Percentiles rank a stretch among this genome's conserved stretches.
These are phyloP conservation scores for Ceratobasidium theobromae DNA, from an alignment of 1,284 basidiomycete genomes.

Conservation along the genomic window DNA sequence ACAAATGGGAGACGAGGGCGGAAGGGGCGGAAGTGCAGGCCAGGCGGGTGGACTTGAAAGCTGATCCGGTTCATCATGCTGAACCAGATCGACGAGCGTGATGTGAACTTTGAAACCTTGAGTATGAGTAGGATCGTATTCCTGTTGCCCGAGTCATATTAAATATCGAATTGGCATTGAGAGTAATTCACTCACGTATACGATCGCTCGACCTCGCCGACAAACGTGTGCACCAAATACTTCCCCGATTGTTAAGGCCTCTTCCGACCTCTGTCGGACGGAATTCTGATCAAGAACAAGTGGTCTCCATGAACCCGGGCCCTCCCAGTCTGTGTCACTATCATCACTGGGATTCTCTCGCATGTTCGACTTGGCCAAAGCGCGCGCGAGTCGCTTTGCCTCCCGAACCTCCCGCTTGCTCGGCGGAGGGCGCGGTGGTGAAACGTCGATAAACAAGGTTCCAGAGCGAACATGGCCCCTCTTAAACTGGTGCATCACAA, in stretches of 20 bases:
- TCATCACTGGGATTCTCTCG: constrained; percentile 27
- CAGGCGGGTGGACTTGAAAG: constrained; percentile 28
- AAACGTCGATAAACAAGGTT: constrained; percentile 24
- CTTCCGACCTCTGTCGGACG: constrained; percentile 25
- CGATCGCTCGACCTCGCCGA: constrained; percentile 9
- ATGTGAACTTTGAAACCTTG: constrained; percentile 26
- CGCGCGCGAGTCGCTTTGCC: constrained; percentile 17
- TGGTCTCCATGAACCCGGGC: constrained; percentile 23
- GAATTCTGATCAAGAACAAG: constrained; percentile 20
- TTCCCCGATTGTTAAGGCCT: constrained; percentile 25
- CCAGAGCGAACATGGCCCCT: constrained; percentile 23
- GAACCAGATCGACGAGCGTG: constrained; percentile 19
- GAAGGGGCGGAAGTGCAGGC: constrained; percentile 22
- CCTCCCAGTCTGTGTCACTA: constrained; percentile 29
- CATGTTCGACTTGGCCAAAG: constrained; percentile 27
- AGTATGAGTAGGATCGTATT: constrained; percentile 25
- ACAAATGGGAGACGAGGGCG: constrained; percentile 22
- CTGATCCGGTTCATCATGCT: constrained; percentile 28
- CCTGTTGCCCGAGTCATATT: neutral
- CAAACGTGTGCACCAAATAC: constrained; percentile 30
- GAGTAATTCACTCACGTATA: constrained; percentile 1
- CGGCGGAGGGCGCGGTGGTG: constrained; percentile 22
- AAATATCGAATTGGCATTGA: neutral
- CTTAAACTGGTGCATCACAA: constrained; percentile 6
- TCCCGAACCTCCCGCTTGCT: constrained; percentile 25